Conservation (phyloP, 495 filamentous ascomycete species). For the Penicillium fimorum region DNA sequence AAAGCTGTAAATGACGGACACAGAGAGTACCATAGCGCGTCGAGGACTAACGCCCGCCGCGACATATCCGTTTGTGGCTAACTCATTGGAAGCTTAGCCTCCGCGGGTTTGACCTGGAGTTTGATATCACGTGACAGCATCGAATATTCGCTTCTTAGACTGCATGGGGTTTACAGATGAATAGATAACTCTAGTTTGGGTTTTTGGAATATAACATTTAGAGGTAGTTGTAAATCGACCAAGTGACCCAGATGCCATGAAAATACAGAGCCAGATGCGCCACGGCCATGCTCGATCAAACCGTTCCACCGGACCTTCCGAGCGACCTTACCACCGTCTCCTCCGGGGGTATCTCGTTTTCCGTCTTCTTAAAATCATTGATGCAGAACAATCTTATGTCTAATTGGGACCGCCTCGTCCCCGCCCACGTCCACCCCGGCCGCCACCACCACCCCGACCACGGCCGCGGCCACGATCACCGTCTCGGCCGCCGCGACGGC, state of each 20-base stretch:
- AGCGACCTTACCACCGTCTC: conserved; percentile 31
- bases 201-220: conserved; percentile 21
- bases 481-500: conserved; percentile 65
- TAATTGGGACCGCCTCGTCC: conserved; percentile 38
- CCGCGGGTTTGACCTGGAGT: conserved; percentile 14
- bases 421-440: conserved; percentile 51
- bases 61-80: conserved; percentile 41
- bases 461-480: conserved; percentile 59
- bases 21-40: conserved; percentile 67
- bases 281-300: conserved; percentile 46
- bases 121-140: conserved; percentile 20
- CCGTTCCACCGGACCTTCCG: conserved; percentile 32
- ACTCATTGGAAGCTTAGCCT: conserved; percentile 1
- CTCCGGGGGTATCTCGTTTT: conserved; percentile 45
- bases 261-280: conserved; percentile 48
- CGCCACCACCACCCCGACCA: conserved; percentile 48
- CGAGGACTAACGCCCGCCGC: conserved; percentile 46
- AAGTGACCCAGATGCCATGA: conserved; percentile 36
- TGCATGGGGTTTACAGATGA: conserved; percentile 1
- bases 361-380: conserved; percentile 26
- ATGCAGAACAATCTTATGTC: conserved; percentile 20
- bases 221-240: conserved; percentile 23
- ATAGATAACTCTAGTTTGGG: conserved; percentile 2
- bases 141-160: background rate
- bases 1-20: conserved; percentile 54